A percentile compares a stretch with the other conserved stretches of the same genome.
phyloP scores from a whole-genome alignment of 495 filamentous ascomycete genomes.

The Talaromyces stipitatus region DNA sequence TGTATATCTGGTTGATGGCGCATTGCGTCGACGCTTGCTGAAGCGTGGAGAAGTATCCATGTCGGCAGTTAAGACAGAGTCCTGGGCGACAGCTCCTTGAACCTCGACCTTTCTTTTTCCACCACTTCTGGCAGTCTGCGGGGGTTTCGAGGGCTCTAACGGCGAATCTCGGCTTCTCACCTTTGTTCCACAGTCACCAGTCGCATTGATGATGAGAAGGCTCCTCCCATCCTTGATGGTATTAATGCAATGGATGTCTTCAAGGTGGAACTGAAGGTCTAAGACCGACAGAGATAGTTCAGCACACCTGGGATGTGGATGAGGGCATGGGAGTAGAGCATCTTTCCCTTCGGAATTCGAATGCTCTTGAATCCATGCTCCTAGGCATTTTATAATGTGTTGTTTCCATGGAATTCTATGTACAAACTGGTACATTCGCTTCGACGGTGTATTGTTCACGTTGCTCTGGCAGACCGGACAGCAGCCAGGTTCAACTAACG shows the following conservation, averaged over 20 bases:
- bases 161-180: neutral
- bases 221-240: neutral
- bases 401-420: constrained; percentile 10
- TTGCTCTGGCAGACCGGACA: constrained; percentile 7
- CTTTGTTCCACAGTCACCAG: neutral
- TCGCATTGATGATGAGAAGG: neutral
- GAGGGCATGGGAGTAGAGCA: neutral
- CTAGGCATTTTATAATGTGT: neutral
- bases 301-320: neutral
- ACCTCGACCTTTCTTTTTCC: neutral
- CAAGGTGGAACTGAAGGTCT: constrained; percentile 13
- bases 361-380: neutral
- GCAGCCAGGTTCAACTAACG: constrained; percentile 9
- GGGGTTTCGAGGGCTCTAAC: neutral
- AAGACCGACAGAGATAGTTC: constrained; percentile 3
- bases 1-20: neutral
- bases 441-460: neutral
- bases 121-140: neutral
- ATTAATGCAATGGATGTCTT: constrained; percentile 11
- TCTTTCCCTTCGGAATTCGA: constrained; percentile 2
- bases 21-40: neutral
- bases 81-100: neutral
- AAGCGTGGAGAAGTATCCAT: neutral
- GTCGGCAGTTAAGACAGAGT: neutral
- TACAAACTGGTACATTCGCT: constrained; percentile 9